A percentile compares a stretch with the other conserved stretches of the same genome.
Conservation (phyloP, 495 filamentous ascomycete genomes). For the Xylaria grammica region DNA sequence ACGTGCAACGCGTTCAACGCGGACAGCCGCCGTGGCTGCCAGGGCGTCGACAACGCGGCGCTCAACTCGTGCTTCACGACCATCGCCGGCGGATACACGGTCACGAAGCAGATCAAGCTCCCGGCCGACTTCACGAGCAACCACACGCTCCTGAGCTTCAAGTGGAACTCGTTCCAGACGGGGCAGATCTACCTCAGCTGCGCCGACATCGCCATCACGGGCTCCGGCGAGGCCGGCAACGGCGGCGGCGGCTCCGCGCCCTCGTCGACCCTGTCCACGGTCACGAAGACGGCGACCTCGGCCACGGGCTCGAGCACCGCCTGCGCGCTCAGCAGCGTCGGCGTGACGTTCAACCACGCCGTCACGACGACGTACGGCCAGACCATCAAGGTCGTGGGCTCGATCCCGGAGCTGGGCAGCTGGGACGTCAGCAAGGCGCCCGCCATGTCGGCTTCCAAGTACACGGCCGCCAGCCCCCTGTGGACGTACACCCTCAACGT, state of each 20-base stretch:
- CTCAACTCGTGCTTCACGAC: slow-evolving; percentile 55
- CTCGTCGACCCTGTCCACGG: slow-evolving; percentile 36
- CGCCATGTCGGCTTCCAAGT: slow-evolving; percentile 51
- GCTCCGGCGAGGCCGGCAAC: not conserved
- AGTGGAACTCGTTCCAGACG: slow-evolving; percentile 65
- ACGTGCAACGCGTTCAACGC: slow-evolving; percentile 57
- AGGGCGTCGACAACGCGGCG: slow-evolving; percentile 56
- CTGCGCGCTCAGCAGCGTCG: slow-evolving; percentile 13
- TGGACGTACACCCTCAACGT: slow-evolving; percentile 54
- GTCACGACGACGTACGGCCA: slow-evolving; percentile 57
- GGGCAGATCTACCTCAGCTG: slow-evolving; percentile 61
- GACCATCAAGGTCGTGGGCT: slow-evolving; percentile 56
- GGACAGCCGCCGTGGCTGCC: slow-evolving; percentile 43
- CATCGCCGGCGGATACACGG: slow-evolving; percentile 60
- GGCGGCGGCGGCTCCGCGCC: slow-evolving; percentile 16
- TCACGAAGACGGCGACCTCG: slow-evolving; percentile 22
- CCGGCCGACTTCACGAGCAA: slow-evolving; percentile 48
- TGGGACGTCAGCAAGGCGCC: slow-evolving; percentile 53
- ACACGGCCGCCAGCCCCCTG: slow-evolving; percentile 52
- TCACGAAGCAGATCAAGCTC: slow-evolving; percentile 60
- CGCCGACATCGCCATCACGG: slow-evolving; percentile 57
- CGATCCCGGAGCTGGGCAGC: slow-evolving; percentile 52
- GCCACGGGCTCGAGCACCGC: slow-evolving; percentile 15
- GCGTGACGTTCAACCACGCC: slow-evolving; percentile 58
- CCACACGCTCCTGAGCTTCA: slow-evolving; percentile 59